Conservation (phyloP, 2,329 filamentous ascomycete genomes). For the Blastomyces gilchristii region DNA sequence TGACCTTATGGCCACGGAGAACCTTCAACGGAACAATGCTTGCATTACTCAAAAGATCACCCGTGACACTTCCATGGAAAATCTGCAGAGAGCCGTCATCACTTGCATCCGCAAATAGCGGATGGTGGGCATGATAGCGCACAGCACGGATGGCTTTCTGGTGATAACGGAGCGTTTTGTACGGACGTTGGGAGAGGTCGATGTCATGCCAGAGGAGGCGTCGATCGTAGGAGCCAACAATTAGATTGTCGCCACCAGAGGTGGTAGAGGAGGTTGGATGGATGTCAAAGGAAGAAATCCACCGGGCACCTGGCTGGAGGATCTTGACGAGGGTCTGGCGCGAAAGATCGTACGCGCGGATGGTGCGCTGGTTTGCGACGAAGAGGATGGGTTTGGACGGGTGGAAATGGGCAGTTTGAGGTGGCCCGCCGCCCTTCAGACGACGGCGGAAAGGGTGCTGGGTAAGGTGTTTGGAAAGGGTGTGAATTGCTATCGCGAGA, state of each 20-base stretch:
- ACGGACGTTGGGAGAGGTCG: constrained; percentile 78
- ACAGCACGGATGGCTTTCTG: constrained; percentile 82
- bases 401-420: constrained; percentile 90
- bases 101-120: constrained; percentile 86
- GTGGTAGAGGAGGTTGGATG: constrained; percentile 86
- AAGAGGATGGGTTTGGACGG: constrained; percentile 89
- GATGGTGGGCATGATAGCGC: constrained; percentile 69
- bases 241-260: constrained; percentile 81
- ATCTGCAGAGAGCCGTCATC: constrained; percentile 93
- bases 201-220: constrained; percentile 94
- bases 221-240: constrained; percentile 90
- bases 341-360: constrained; percentile 88
- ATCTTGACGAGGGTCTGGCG: constrained; percentile 87
- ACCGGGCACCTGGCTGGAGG: constrained; percentile 81
- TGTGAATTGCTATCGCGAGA: constrained; percentile 80
- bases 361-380: constrained; percentile 85
- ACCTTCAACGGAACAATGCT: constrained; percentile 95
- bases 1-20: constrained; percentile 77
- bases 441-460: constrained; percentile 80
- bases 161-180: constrained; percentile 96
- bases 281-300: constrained; percentile 90
- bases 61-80: constrained; percentile 93
- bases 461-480: constrained; percentile 84
- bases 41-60: constrained; percentile 89
- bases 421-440: constrained; percentile 59